Conservation (phyloP, 2,329 filamentous ascomycete species). For the Botrytis medusae region DNA sequence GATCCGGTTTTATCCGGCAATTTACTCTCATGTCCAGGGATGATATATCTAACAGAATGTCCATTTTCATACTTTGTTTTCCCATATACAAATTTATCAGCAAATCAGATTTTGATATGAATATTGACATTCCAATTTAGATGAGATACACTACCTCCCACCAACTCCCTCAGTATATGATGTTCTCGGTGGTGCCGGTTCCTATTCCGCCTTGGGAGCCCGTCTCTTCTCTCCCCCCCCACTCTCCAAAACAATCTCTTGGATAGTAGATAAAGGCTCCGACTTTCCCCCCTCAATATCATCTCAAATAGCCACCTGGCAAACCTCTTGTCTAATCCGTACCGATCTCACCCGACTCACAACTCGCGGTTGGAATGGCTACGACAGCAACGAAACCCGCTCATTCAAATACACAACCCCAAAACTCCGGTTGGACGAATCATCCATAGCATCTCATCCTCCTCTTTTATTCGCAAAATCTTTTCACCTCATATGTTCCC, state of each 20-base stretch:
- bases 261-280: constrained; percentile 85
- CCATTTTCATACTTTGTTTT: not conserved
- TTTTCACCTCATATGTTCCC: constrained; percentile 86
- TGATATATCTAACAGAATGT: not conserved
- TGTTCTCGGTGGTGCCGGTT: constrained; percentile 84
- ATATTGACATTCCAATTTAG: constrained; percentile 47
- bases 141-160: constrained; percentile 85
- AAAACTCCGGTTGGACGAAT: constrained; percentile 75
- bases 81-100: not conserved
- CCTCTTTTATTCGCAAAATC: constrained; percentile 68
- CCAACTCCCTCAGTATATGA: constrained; percentile 67
- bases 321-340: constrained; percentile 66
- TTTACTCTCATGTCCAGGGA: constrained; percentile 9
- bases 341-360: constrained; percentile 67
- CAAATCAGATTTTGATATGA: not conserved
- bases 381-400: constrained; percentile 66
- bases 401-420: constrained; percentile 87
- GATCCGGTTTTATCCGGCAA: not conserved
- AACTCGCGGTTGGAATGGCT: constrained; percentile 91
- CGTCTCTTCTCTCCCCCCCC: constrained; percentile 76
- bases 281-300: constrained; percentile 76
- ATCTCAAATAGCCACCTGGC: constrained; percentile 68
- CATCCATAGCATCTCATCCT: constrained; percentile 59
- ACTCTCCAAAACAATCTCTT: constrained; percentile 68
- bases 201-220: constrained; percentile 84